Evolutionary conservation across 1,139 yeast species (phyloP), one percentile per base, ranked within the genome.

Genomic region (Spathaspora jeffriesii): DNA sequence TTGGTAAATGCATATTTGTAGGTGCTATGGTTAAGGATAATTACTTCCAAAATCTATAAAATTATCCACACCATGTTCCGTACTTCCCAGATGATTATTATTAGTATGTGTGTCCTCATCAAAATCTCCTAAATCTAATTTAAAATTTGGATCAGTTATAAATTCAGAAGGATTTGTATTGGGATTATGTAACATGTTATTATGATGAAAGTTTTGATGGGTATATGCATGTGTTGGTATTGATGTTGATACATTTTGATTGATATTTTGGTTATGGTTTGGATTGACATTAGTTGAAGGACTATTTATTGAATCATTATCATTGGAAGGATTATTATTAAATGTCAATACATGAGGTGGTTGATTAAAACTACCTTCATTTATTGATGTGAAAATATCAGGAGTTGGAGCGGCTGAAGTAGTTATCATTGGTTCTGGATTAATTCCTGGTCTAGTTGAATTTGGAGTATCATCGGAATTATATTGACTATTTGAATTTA

Each of bases 31-130:
- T 23, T 42, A 43, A n/a, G 45, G 41, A 38, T 43, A 43, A 22
- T 43, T 43, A 15, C 37, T 37, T 25, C 45, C 45, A 43, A 43
- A 43, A 22, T 43, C 45, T 14, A 43, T 43, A 20, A 43, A 43
- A 36, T 27, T 36, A 14, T 43, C 45, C 20, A 43, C 45, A 11
- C 45, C 45, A 27, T 36, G 34, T 22, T 36, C 45, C 11, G 41
- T 37, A 22, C 40, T 34, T 10, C 37, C 18, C 34, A 25, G 40
- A 25, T 27, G 40, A 7, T 31, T 18, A 11, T n/a, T n/a, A n/a
- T 27, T 27, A 4, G 14, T 28, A 17, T n/a, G 39, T n/a, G n/a
- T n/a, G 14, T 17, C 31, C 10, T 27, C 40, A 20, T 10, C 23
- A 27, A 43, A 43, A 6, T 43, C 45, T 20, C 31, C 32, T 38